Evolutionary conservation across 371 early-diverging fungal species (phyloP).

Genomic region (Amoeboradix gromovi): DNA sequence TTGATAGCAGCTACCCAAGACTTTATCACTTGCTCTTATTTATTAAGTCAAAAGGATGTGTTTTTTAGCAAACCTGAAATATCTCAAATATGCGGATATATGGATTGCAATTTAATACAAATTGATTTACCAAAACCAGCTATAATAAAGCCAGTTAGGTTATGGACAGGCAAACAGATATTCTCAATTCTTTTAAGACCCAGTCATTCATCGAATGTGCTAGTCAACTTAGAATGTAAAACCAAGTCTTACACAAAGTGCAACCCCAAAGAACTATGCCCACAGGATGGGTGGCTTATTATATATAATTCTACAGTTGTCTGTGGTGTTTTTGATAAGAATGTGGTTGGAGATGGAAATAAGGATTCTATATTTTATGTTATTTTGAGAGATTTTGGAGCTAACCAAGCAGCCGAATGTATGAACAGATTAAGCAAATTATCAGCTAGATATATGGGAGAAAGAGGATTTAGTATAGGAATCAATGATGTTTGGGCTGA

Average conservation of each 20-base stretch:
- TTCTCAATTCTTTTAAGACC: slow-evolving; percentile 62
- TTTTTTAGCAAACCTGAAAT: slow-evolving; percentile 87
- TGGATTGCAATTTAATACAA: slow-evolving; percentile 40
- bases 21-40: slow-evolving; percentile 88
- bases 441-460: slow-evolving; percentile 63
- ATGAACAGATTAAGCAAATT: slow-evolving; percentile 87
- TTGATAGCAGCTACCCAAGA: slow-evolving; percentile 97
- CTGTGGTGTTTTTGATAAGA: slow-evolving; percentile 83
- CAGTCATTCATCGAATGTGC: slow-evolving; percentile 29
- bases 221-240: slow-evolving; percentile 62
- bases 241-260: slow-evolving; percentile 37
- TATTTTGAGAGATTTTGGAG: slow-evolving; percentile 68
- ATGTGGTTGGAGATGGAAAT: slow-evolving; percentile 81
- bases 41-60: slow-evolving; percentile 65
- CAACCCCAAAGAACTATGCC: slow-evolving; percentile 35
- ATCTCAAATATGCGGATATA: slow-evolving; percentile 54
- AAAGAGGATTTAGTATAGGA: slow-evolving; percentile 90
- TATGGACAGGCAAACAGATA: slow-evolving; percentile 40
- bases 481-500: slow-evolving; percentile 93
- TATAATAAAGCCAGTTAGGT: slow-evolving; percentile 38
- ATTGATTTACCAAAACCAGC: slow-evolving; percentile 78
- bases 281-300: slow-evolving; percentile 59
- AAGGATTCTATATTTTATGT: slow-evolving; percentile 76
- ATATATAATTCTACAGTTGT: slow-evolving; percentile 74
- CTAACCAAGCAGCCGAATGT: slow-evolving; percentile 47